These are phyloP conservation scores for Aspergillus arachidicola DNA, from an alignment of 2,329 filamentous ascomycete genomes.

Conservation along the genomic window DNA sequence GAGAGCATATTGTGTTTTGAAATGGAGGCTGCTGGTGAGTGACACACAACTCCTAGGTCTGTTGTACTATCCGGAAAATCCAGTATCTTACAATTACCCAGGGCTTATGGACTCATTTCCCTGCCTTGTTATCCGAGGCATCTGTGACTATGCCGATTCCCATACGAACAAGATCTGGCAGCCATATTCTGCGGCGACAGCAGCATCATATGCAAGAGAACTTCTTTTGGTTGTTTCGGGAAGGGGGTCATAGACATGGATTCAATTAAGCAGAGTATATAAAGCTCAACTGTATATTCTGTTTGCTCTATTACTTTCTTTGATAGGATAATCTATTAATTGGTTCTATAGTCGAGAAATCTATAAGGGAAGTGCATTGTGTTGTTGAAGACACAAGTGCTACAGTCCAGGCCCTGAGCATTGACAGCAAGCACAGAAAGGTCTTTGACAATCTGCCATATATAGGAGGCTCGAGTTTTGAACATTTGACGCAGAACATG, in stretches of 20 bases:
- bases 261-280: not conserved
- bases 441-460: too few relatives aligned
- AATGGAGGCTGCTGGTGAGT: not conserved
- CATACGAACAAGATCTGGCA: conserved; percentile 12
- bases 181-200: conserved; percentile 1
- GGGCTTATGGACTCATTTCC: conserved; percentile 6
- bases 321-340: too few relatives aligned
- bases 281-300: not conserved
- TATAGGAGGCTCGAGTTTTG: not conserved
- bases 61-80: too few relatives aligned
- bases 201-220: conserved; percentile 8
- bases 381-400: too few relatives aligned
- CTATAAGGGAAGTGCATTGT: too few relatives aligned
- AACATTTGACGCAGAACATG: not conserved
- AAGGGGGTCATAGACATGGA: not conserved
- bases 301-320: too few relatives aligned
- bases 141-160: conserved; percentile 14
- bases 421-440: too few relatives aligned
- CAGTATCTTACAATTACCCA: too few relatives aligned
- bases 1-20: conserved; percentile 3
- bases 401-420: too few relatives aligned
- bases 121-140: conserved; percentile 13
- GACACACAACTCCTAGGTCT: too few relatives aligned
- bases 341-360: too few relatives aligned
- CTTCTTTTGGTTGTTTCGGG: not conserved